A percentile compares a stretch with the other conserved stretches of the same genome.
phyloP scores from a whole-genome alignment of 345 rosid species.

The Gossypium ekmanianum region DNA sequence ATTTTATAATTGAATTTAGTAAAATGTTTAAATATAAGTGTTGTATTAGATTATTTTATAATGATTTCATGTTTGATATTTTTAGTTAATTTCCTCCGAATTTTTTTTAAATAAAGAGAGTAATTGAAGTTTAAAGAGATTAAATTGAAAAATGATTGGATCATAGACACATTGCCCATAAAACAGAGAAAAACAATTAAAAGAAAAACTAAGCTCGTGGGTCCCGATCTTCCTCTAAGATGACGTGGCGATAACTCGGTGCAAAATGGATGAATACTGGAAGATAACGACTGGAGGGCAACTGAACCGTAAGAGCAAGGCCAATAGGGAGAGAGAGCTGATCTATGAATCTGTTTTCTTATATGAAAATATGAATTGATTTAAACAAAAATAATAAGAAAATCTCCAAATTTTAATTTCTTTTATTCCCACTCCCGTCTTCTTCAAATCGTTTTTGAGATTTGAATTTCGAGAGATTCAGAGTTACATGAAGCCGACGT shows the following conservation, averaged over 20 bases:
- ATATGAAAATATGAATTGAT: constrained; percentile 11
- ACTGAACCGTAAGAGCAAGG: constrained; percentile 24
- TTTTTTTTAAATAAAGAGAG: too few species aligned
- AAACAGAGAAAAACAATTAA: background rate
- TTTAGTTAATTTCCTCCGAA: too few species aligned
- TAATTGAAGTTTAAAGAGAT: too few species aligned
- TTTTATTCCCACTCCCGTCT: background rate
- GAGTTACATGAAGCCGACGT: constrained; percentile 25
- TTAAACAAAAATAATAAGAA: background rate
- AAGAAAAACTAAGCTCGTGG: constrained; percentile 22
- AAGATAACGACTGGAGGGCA: constrained; percentile 48
- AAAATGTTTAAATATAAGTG: too few species aligned
- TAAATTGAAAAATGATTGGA: too few species aligned
- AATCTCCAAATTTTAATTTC: background rate
- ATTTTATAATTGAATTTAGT: too few species aligned
- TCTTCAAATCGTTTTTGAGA: background rate
- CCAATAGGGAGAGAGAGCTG: background rate
- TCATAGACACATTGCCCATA: too few species aligned
- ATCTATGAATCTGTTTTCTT: background rate
- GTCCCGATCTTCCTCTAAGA: constrained; percentile 27
- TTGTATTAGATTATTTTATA: too few species aligned
- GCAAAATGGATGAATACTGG: constrained; percentile 48
- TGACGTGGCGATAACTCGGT: constrained; percentile 52
- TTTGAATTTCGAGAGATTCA: constrained; percentile 15
- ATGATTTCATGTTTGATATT: too few species aligned